Evolutionary conservation across 2,329 filamentous ascomycete species (phyloP), one percentile per base, ranked within the genome.

Genomic region (Ophiostoma sp.): DNA sequence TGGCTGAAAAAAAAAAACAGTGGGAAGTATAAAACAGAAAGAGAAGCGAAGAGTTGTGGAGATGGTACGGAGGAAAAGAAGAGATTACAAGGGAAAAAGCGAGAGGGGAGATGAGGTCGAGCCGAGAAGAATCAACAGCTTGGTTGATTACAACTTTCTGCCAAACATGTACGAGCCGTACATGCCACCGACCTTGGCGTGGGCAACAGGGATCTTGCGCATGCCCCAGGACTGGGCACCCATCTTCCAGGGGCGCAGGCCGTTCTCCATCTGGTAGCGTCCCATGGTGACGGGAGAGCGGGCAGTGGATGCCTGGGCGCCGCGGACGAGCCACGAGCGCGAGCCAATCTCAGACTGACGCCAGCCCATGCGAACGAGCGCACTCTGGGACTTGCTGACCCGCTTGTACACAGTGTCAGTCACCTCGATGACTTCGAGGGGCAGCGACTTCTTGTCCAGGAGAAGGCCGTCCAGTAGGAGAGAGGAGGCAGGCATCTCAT

Each of bases 161-260:
- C 85, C 85, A 79, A 88, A 88, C 86, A 88, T 88, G 76, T 85
- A 88, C 33, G 82, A 85, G 31, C 95, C 95, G 77, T 98, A 97
- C 77, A 96, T 96, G 73, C 93, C 93, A 75, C 97, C 95, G 35
- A 98, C 91, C 79, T 98, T 94, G 69, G 94, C 92, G 76, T 89
- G 87, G 35, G 91, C 93, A 74, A 98, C 90, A n/a, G 94, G 96
- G 60, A 98, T 85, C 81, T 98, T 95, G 73, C 90, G 85, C 88
- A 93, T 93, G 52, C 92, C 92, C 92, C 92, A 94, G 81, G 88
- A 91, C 75, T 87, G 86, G 67, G 91, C 91, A 41, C 92, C 92
- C 89, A 93, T 90, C 82, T 95, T 95, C 92, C 92, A 95, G 75
- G 82, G 80, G 41, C 89, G 82, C 66, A 81, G 79, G 1, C 87